Base-by-base conservation (phyloP, 345 rosid species). In the Eucalyptus viminalis region DNA sequence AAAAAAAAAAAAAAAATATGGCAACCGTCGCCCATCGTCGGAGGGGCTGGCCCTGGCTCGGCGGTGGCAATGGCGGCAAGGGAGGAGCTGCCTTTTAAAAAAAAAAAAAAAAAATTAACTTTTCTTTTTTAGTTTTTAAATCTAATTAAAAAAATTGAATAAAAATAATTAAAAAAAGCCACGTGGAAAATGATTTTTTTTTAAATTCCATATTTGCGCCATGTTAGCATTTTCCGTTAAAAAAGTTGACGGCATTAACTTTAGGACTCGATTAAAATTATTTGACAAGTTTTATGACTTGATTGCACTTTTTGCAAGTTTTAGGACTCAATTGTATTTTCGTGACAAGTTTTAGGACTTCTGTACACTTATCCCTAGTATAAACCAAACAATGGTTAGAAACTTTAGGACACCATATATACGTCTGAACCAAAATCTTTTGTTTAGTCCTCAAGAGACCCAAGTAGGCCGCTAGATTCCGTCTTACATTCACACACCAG, bases 331-430 rank as follows among this genome's bases (percentile, higher is more conserved):
- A 49, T 49, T 14, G 6, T 0, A 49, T 49, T 49, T 49, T 49
- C 3, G 16, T 49, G 2, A 49, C 16, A 14, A 14, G 0, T 49
- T 49, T 49, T 49, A 49, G 3, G 1, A 49, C 0, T 49, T 49
- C 0, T 49, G 3, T 49, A 49, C 3, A 49, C 1, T 49, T 14
- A 5, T 49, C 0, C 16, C 1, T 49, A 5, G 1, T 0, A 49
- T 37, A 76, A 19, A 76, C 45, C 45, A 76, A 37, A 37, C 47
- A 76, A 76, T 11, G 9, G 5, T 37, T 37, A 19, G 14, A 76
- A 19, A 37, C 27, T 6, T 76, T 37, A 76, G 45, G 15, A 76
- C 83, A 37, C 83, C 45, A 76, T 37, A 37, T 37, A 10, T 11
- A 10, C 11, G 45, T 11, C 83, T 21, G 45, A 76, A 76, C 24